These are phyloP conservation scores for Pythium chondricola DNA, from an alignment of 352 stramenopile genomes.

Conservation along the genomic window DNA sequence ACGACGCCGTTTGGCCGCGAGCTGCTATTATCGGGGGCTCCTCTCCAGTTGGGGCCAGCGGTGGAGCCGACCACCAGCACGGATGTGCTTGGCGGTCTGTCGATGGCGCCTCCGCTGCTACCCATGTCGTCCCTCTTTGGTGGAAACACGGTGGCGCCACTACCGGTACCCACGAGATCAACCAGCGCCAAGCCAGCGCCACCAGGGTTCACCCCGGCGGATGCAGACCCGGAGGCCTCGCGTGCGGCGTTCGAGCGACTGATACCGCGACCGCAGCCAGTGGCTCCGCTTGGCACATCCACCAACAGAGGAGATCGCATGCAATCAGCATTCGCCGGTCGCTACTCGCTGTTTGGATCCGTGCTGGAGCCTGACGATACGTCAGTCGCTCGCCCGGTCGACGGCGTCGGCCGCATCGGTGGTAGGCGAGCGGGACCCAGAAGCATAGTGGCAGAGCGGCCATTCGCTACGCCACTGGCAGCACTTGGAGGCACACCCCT, in stretches of 20 bases:
- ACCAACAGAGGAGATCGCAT: neutral
- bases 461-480: neutral
- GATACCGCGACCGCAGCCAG: neutral
- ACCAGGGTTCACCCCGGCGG: conserved; percentile 51
- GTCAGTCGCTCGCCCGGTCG: neutral
- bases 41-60: too few relatives aligned
- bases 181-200: conserved; percentile 26
- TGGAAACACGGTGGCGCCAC: neutral
- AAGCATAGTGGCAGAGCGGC: too few relatives aligned
- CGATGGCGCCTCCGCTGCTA: conserved; percentile 3
- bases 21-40: neutral
- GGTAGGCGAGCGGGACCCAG: neutral
- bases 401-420: conserved; percentile 7
- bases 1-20: neutral
- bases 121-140: conserved; percentile 10
- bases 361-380: neutral
- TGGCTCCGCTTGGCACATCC: neutral
- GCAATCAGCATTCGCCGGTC: conserved; percentile 27
- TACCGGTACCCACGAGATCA: neutral
- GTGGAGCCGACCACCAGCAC: neutral
- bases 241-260: conserved; percentile 44
- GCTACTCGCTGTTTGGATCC: conserved; percentile 42
- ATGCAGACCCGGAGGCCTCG: conserved; percentile 45
- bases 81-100: neutral
- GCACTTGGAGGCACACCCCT: too few relatives aligned